These are phyloP conservation scores for Babjeviella inositovora DNA, from an alignment of 805 yeast species.

Conservation along the genomic window DNA sequence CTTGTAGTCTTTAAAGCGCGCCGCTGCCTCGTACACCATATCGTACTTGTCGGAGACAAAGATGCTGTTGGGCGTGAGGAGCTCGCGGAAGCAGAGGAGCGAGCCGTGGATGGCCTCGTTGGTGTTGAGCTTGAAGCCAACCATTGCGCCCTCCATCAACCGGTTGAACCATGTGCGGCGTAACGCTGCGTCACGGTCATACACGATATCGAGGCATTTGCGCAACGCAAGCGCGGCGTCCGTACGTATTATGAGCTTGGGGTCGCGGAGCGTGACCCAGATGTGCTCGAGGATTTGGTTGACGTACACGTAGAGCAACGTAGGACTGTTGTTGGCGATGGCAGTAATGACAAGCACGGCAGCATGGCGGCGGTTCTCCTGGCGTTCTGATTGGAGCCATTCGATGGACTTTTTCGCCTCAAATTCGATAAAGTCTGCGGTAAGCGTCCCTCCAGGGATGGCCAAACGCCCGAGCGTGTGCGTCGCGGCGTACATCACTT, in stretches of 20 bases:
- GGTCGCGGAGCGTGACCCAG: constrained; percentile 80
- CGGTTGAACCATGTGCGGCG: constrained; percentile 64
- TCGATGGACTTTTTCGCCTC: constrained; percentile 85
- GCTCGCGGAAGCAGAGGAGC: constrained; percentile 64
- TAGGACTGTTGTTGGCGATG: constrained; percentile 77
- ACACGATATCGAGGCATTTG: constrained; percentile 63
- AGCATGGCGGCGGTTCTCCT: constrained; percentile 79
- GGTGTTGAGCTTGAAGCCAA: constrained; percentile 32
- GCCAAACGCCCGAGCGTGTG: constrained; percentile 80
- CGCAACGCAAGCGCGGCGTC: constrained; percentile 78
- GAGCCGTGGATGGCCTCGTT: constrained; percentile 80
- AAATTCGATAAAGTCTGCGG: constrained; percentile 85
- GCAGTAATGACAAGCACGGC: constrained; percentile 74
- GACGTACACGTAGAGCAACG: constrained; percentile 63
- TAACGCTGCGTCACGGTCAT: constrained; percentile 57
- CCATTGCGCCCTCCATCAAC: constrained; percentile 51
- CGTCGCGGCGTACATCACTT: constrained; percentile 79
- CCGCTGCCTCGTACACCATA: constrained; percentile 60
- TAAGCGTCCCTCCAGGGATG: constrained; percentile 74
- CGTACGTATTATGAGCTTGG: constrained; percentile 53
- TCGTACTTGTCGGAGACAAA: constrained; percentile 59
- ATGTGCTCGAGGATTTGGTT: constrained; percentile 66
- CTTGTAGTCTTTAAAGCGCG: constrained; percentile 64
- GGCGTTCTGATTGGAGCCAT: constrained; percentile 80
- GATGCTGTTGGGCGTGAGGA: constrained; percentile 56